Conservation (phyloP, 805 yeast species). For the Kockiozyma suomiensis region DNA sequence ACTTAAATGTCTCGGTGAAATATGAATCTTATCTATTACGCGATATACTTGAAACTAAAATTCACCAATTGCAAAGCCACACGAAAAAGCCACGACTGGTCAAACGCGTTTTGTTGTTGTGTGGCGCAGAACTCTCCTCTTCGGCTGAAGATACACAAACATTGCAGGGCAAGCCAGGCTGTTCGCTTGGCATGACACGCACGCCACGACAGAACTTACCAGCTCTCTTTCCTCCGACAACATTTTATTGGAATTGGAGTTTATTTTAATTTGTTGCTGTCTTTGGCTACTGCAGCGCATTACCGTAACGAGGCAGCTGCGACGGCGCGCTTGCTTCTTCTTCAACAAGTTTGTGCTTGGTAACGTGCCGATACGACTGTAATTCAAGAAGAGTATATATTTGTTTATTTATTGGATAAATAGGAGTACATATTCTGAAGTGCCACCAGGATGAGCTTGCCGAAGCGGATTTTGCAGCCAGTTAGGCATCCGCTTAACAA, state of each 20-base stretch:
- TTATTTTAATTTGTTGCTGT: no score
- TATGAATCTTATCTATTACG: no score
- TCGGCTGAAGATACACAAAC: slow-evolving; percentile 3
- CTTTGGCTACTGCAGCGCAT: no score
- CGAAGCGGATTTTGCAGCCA: slow-evolving; percentile 1
- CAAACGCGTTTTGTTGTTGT: slow-evolving; percentile 12
- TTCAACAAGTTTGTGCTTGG: no score
- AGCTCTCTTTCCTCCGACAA: no score
- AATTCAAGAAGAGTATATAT: neutral
- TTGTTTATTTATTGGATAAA: neutral
- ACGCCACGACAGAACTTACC: neutral
- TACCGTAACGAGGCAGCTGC: no score
- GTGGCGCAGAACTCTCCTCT: slow-evolving; percentile 7
- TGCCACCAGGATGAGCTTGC: neutral
- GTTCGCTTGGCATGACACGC: neutral
- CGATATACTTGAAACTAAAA: no score
- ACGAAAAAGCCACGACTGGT: neutral
- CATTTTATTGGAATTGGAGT: no score
- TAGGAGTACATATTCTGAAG: neutral
- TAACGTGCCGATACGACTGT: no score
- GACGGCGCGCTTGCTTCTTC: no score
- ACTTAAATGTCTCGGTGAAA: no score
- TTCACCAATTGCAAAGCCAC: neutral
- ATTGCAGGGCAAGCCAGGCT: neutral
- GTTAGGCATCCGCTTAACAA: slow-evolving; percentile 25